Base-by-base conservation (phyloP, 176 grass and related monocot species). In the Chrysopogon serrulatus region DNA sequence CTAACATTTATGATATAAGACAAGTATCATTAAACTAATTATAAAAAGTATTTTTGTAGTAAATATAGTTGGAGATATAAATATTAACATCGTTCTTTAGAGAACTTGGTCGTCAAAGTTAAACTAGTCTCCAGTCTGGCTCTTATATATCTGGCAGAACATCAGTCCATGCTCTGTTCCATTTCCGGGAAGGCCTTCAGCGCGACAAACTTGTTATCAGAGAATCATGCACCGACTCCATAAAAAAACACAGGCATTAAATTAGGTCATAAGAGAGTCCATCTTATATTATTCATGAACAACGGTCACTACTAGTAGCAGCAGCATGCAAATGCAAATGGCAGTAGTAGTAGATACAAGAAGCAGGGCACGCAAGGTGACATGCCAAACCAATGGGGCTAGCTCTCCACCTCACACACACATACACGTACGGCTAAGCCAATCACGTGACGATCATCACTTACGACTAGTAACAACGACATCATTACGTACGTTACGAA, bases 361-460 rank as follows among this genome's bases (percentile, higher is more conserved):
- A 68, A 37, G 74, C 76, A 44, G 23, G 27, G 15, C 54, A 90
- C 39, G 67, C 56, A 67, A 65, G 79, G 71, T 48, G 30, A 76
- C 66, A 90, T 61, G 82, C 59, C 74, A 74, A 83, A 79, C 43
- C 44, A 83, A 83, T 70, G 18, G 45, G 24, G 42, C 42, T 67
- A 79, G 13, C 18, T n/a, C 76, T 78, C 40, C 77, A 28, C 36
- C 12, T 41, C 70, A 13, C 53, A 61, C 68, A 44, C 57, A n/a
- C 30, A 28, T 19, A 51, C 57, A 74, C 15, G 39, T 24, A 37
- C 61, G 41, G 73, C 66, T 83, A 83, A 83, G n/a, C 83, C 79
- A 83, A 82, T 73, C 88, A 79, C 79, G 59, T 82, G 59, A 71
- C 60, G 68, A 80, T 74, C 62, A 53, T 76, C 49, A 85, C 79